These are phyloP conservation scores for Dictyostelium capitatum DNA, from an alignment of 78 protist species.

Conservation along the genomic window DNA sequence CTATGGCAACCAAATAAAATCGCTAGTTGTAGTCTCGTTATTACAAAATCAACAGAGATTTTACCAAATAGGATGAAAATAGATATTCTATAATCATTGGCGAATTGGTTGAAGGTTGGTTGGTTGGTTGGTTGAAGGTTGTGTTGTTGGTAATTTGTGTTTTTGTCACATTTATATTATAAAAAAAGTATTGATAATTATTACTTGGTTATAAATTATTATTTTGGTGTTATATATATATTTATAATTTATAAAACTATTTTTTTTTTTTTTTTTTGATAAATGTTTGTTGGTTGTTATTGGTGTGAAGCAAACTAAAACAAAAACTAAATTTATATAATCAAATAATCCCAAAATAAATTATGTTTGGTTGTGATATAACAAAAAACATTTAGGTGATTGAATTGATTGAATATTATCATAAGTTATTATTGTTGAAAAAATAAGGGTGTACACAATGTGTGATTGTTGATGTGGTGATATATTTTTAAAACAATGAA, in stretches of 20 bases:
- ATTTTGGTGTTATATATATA: too few relatives aligned
- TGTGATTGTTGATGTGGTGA: too few relatives aligned
- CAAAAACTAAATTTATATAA: conserved; percentile 2
- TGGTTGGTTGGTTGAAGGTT: background rate
- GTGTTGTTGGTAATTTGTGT: too few relatives aligned
- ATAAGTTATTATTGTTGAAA: too few relatives aligned
- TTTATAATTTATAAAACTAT: too few relatives aligned
- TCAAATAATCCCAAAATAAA: background rate
- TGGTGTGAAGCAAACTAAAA: background rate
- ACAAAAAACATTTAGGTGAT: too few relatives aligned
- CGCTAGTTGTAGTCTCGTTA: conserved; percentile 84
- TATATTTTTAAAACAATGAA: too few relatives aligned
- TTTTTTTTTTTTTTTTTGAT: background rate
- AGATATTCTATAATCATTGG: conserved; percentile 21
- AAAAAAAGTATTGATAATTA: background rate
- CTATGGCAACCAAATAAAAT: conserved; percentile 53
- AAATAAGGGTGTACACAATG: too few relatives aligned
- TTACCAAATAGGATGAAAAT: conserved; percentile 44
- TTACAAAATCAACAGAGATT: conserved; percentile 82
- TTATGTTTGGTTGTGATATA: too few relatives aligned
- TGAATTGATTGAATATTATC: too few relatives aligned
- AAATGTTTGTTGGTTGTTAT: background rate
- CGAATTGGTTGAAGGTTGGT: background rate
- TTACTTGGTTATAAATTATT: background rate
- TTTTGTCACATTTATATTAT: background rate